phyloP scores from a whole-genome alignment of 2,329 filamentous ascomycete genomes.

The Cladobotryum mycophilum region DNA sequence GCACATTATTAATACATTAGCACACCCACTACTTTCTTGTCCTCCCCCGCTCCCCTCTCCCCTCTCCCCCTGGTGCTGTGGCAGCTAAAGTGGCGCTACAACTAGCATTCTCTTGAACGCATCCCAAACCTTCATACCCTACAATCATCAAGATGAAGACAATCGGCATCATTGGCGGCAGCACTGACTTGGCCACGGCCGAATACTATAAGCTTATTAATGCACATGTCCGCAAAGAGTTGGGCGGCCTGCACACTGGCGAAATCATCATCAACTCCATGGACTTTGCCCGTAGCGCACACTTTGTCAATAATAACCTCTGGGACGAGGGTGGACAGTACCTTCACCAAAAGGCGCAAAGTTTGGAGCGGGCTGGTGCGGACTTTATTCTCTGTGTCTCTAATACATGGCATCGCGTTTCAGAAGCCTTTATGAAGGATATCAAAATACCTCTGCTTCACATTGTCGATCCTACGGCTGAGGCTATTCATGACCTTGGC shows the following conservation, averaged over 20 bases:
- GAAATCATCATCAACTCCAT: slow-evolving; percentile 16
- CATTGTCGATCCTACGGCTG: slow-evolving; percentile 12
- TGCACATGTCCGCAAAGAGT: slow-evolving; percentile 7
- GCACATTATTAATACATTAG: too few species aligned
- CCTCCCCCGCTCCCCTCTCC: too few species aligned
- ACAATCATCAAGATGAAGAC: slow-evolving; percentile 10
- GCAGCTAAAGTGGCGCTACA: too few species aligned
- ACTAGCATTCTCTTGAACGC: too few species aligned
- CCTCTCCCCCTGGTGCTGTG: too few species aligned
- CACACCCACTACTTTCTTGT: too few species aligned
- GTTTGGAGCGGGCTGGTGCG: slow-evolving; percentile 13
- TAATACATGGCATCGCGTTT: slow-evolving; percentile 16
- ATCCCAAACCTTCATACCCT: too few species aligned
- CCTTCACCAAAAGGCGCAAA: slow-evolving; percentile 11
- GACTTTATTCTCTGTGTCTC: slow-evolving; percentile 15
- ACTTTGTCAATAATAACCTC: slow-evolving; percentile 13
- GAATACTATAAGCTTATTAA: slow-evolving; percentile 16
- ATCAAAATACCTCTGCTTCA: slow-evolving; percentile 14
- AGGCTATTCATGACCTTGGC: slow-evolving; percentile 2
- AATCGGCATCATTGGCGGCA: slow-evolving; percentile 15
- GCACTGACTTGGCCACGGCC: slow-evolving; percentile 15
- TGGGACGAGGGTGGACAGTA: slow-evolving; percentile 14
- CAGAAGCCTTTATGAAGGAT: slow-evolving; percentile 17
- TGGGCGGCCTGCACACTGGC: slow-evolving; percentile 14
- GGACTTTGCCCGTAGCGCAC: slow-evolving; percentile 12